Evolutionary conservation across 106 monocot species (phyloP), one percentile per base, ranked within the genome.

Genomic region (Dioscorea zingiberensis): DNA sequence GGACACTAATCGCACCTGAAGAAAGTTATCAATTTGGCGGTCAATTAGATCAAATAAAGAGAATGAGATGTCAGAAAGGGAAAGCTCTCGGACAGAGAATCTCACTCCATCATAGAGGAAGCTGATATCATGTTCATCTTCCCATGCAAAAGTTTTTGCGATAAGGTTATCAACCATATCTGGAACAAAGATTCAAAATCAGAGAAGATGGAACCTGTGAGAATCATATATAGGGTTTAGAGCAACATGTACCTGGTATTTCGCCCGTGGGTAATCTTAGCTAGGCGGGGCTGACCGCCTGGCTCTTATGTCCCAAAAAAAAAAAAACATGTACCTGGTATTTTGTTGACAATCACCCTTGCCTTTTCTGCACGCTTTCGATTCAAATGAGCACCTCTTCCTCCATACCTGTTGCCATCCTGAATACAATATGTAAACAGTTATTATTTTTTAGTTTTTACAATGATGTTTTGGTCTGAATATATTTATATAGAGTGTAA

Each of bases 291-390:
- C n/a, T n/a, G n/a, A n/a, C n/a, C n/a, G n/a, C n/a, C n/a, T n/a
- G n/a, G n/a, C n/a, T n/a, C n/a, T n/a, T n/a, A n/a, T n/a, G n/a
- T n/a, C n/a, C n/a, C n/a, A n/a, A n/a, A n/a, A n/a, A n/a, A n/a
- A n/a, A n/a, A n/a, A n/a, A n/a, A 44, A 25, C 0, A 18, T 46
- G 21, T 69, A 91, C 95, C 83, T 75, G 95, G 91, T 74, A 95
- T 91, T 71, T 85, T 95, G 44, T 32, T 72, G 22, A 91, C 74
- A 22, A 71, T 47, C 25, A 88, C 53, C 16, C 95, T 80, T 48
- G 91, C 95, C 67, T 91, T 95, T 76, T 95, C 95, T 32, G 95
- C 95, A 67, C 81, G 87, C 59, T 91, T 95, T 25, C 91, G 77
- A 55, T 95, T 95, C 59, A 95, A 74, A 65, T 95, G 95, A 9